A percentile compares a stretch with the other conserved stretches of the same genome.
These are phyloP conservation scores for Alternaria angustiovoidea DNA, from an alignment of 2,329 filamentous ascomycete genomes.

Conservation along the genomic window DNA sequence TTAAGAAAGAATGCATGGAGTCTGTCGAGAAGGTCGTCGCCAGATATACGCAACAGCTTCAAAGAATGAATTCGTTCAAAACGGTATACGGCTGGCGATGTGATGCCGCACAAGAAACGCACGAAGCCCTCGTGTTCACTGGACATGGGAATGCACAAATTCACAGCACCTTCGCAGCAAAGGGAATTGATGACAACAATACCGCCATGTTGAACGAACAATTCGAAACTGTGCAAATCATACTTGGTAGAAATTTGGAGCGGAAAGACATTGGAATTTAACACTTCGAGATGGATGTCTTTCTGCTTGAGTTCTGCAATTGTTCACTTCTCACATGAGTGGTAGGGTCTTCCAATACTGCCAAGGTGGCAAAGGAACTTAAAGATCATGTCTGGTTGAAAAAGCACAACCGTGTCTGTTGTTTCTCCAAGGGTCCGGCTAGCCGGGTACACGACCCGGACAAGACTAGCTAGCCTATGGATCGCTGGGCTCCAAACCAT, in stretches of 20 bases:
- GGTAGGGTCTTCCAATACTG: not conserved
- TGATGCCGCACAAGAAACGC: constrained; percentile 29
- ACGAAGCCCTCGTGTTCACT: constrained; percentile 35
- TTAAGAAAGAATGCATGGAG: constrained; percentile 21
- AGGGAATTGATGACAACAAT: constrained; percentile 10
- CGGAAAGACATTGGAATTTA: constrained; percentile 7
- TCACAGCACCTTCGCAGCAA: constrained; percentile 23
- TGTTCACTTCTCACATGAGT: not conserved
- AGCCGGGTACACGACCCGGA: constrained; percentile 3
- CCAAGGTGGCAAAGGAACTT: not conserved
- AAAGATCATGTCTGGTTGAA: no score
- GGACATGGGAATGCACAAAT: constrained; percentile 30
- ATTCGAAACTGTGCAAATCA: constrained; percentile 25
- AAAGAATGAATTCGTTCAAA: constrained; percentile 23
- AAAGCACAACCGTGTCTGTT: not conserved
- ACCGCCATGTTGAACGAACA: constrained; percentile 11
- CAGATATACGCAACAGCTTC: constrained; percentile 25
- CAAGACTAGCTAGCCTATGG: not conserved
- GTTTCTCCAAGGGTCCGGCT: not conserved
- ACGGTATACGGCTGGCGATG: constrained; percentile 36
- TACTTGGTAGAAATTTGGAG: constrained; percentile 34
- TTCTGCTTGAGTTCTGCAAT: not conserved
- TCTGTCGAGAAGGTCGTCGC: constrained; percentile 21
- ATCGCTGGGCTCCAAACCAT: not conserved
- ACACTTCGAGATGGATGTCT: not conserved